Evolutionary conservation across 306 rosid genomes (phyloP), one percentile per base, ranked within the genome.

Genomic region (Glycine soja): DNA sequence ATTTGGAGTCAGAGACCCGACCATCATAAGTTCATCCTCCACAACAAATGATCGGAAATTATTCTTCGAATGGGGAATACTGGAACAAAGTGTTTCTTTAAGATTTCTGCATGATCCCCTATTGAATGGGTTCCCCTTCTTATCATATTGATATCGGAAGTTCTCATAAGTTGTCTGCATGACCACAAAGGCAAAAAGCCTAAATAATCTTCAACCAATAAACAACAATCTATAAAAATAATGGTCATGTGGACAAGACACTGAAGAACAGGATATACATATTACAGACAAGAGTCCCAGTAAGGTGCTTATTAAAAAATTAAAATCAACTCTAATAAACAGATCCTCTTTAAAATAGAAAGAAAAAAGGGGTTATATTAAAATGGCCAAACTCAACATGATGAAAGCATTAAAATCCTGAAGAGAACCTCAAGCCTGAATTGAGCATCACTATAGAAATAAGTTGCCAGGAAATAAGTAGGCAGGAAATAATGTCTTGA

Each of bases 121-220:
- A 71, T 90, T 86, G 89, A 87, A 89, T 65, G 97, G 98, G 70
- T 93, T 95, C 86, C 90, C 88, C 83, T 89, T 95, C 81, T 82
- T 93, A 78, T 90, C 94, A 63, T 95, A 93, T 77, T 90, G 96
- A 80, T 87, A 91, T 10, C 98, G 90, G 77, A 95, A 95, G 84
- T 91, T 95, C 87, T 95, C 98, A 12, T 95, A 95, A n/a, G 99
- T 95, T 16, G 99, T 93, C 98, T 95, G 92, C 72, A 78, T 47
- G 10, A 66, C 65, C 79, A 81, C 13, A 85, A 61, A 57, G 72
- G 69, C 1, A 16, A 80, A 48, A 30, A 67, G 42, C 38, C 38
- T 61, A 46, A 74, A 14, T 36, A 34, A 34, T 58, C 18, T 61
- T 42, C 51, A 76, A 73, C 50, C 9, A 59, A 66, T 18, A 67